Evolutionary conservation across 192 early-diverging fungal species (phyloP), one percentile per base, ranked within the genome.

Genomic region (Borealophlyctis nickersoniae): DNA sequence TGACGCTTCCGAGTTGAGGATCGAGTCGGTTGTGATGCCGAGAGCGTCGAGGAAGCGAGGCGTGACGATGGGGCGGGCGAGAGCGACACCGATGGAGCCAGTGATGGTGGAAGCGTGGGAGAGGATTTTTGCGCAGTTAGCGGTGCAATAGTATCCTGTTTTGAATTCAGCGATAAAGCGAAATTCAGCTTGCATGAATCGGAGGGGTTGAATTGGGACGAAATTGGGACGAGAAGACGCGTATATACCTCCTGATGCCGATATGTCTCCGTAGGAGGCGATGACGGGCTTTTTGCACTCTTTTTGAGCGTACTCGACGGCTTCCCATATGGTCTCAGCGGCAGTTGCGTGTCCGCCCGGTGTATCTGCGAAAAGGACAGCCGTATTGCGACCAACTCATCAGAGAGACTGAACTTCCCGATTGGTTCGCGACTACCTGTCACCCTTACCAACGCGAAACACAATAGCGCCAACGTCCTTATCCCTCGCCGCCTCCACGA

Each of bases 11-110:
- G 79, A 71, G 30, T 78, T 66, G 61, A 73, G 71, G 19, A 79
- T 62, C 71, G 81, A 76, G 51, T 87, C 87, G 24, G 88, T 64
- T 22, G 77, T 87, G 49, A 84, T 71, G 4, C 88, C 87, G 2
- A 83, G 49, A 32, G 71, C 55, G 56, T 85, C 84, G 53, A 87
- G 78, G 49, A 84, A 69, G 71, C 82, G 76, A 11, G 61, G 58
- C 2, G 86, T 80, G 49, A 89, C 59, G 29, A 74, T 69, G 1
- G 88, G 88, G 27, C 78, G 58, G 51, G 82, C 52, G 0, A 79
- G 52, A 0, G 87, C 88, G 0, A 90, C 88, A 26, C 89, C 89
- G 53, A 90, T 90, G 34, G 84, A 85, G 36, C 89, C 89, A 3
- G 89, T 90, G 4, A 90, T 72, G 2, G 87, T 89, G 2, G 74